Evolutionary conservation across 257 asterid genomes (phyloP), one percentile per base, ranked within the genome.

Genomic region (Przewalskia tangutica): DNA sequence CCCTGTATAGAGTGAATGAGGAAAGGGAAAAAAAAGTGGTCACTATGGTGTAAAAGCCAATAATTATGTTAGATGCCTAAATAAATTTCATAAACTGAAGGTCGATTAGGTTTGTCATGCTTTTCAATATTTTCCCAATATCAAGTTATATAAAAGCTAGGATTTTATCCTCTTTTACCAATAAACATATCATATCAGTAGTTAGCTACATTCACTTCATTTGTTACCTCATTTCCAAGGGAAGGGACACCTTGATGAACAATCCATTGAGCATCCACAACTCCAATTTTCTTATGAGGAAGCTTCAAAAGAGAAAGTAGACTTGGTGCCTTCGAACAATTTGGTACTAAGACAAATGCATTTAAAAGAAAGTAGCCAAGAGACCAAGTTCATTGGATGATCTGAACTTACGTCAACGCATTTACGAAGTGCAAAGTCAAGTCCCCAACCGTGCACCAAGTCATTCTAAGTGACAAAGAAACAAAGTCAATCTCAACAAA

Each of bases 361-460:
- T 48, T 42, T 73, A 20, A 73, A 59, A 63, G 38, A 46, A 20
- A 71, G 58, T 50, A 7, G 60, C 79, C 11, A 14, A 63, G 51
- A 17, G 78, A 34, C 36, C 13, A 40, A 46, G 32, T 17, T 51
- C 40, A 4, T 63, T 17, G 60, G 63, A 50, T 50, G 2, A 56
- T 50, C 59, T 50, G 40, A 10, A 81, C 88, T 77, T 40, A 95
- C 98, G 95, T 92, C 92, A 58, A 93, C 97, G 11, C 98, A 95
- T 76, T 82, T 89, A 84, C 86, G 97, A 83, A 95, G 93, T 42
- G 97, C 97, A 6, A 93, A 87, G 87, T 95, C 98, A 16, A 95
- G 94, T 54, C 98, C 98, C 98, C 98, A 95, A 78, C 98, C 98
- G 36, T 95, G 98, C 44, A 95, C 93, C 85, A 95, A 86, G 88